phyloP scores from a whole-genome alignment of 169 alveolate genomes.

The Besnoitia besnoiti region DNA sequence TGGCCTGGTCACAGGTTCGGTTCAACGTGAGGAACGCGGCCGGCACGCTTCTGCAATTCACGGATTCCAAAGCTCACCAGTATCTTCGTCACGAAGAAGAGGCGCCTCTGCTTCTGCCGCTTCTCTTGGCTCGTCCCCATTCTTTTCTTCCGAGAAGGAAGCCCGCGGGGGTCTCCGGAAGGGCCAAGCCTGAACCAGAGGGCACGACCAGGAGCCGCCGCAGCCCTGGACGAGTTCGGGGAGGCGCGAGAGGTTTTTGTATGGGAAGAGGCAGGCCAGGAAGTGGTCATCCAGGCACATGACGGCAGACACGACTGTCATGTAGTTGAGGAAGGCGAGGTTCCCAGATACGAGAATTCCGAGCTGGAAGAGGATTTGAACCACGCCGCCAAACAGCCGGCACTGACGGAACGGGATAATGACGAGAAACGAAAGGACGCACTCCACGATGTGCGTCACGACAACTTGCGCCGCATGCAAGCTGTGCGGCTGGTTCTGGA shows the following conservation, averaged over 20 bases:
- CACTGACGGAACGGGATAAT: constrained; percentile 61
- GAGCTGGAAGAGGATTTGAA: constrained; percentile 35
- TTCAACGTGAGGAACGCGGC: no score
- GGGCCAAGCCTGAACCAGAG: constrained; percentile 66
- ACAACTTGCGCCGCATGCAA: constrained; percentile 57
- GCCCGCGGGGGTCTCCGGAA: neutral
- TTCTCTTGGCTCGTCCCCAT: neutral
- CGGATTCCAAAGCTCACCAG: neutral
- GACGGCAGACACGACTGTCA: constrained; percentile 61
- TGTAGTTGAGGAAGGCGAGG: constrained; percentile 52
- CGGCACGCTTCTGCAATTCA: no score
- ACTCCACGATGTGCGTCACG: constrained; percentile 54
- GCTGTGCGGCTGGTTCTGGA: constrained; percentile 59
- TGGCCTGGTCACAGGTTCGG: no score
- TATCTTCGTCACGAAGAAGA: neutral
- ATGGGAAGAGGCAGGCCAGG: constrained; percentile 63
- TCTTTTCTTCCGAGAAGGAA: neutral
- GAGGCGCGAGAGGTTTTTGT: constrained; percentile 3
- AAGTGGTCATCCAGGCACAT: constrained; percentile 68
- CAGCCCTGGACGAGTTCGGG: neutral
- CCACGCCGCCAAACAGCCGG: constrained; percentile 59
- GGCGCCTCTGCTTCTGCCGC: neutral
- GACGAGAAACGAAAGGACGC: constrained; percentile 40
- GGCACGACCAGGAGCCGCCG: constrained; percentile 2
- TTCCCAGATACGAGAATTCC: constrained; percentile 37